Evolutionary conservation across 1,139 yeast species (phyloP), one percentile per base, ranked within the genome.

Genomic region (Scheffersomyces titani): DNA sequence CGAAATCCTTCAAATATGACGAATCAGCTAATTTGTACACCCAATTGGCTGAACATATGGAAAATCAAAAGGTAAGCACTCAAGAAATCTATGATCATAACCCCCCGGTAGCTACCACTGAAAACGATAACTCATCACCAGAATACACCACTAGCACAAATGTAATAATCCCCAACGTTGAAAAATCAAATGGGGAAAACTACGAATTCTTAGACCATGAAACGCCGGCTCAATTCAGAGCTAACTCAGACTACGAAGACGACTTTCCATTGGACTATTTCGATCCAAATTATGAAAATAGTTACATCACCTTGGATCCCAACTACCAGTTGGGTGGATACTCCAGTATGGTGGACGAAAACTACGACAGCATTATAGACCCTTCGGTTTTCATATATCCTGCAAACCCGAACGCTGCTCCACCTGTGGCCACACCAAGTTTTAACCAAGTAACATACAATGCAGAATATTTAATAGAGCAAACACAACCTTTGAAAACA

Each of bases 201-300:
- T 61, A 61, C 54, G 73, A 65, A 7, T 70, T 68, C 54, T 58
- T 70, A 45, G 57, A 60, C 36, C 68, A 68, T 51, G 72, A 65
- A 19, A 69, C 76, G 3, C 75, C 75, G 1, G 67, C 66, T 3
- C 69, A 73, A 52, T 66, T 61, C 51, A 68, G 66, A 56, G 55
- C 62, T 5, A 55, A 57, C 16, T 62, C 69, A 1, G 73, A 70
- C 22, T 72, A 77, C 51, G 88, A 83, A 56, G 89, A 86, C 61
- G 92, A 87, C 64, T 87, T 88, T 70, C 92, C 92, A 2, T 70
- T 88, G 57, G 92, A 88, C 63, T 88, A 86, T 65, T 82, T 88
- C 64, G 71, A 71, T 49, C 59, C 70, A 19, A 61, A 61, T 52
- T 65, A 64, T 45, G 58, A 60, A 50, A 65, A 68, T 44, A 81